phyloP scores from a whole-genome alignment of 371 early-diverging fungal species.

The Nematocida sp. region DNA sequence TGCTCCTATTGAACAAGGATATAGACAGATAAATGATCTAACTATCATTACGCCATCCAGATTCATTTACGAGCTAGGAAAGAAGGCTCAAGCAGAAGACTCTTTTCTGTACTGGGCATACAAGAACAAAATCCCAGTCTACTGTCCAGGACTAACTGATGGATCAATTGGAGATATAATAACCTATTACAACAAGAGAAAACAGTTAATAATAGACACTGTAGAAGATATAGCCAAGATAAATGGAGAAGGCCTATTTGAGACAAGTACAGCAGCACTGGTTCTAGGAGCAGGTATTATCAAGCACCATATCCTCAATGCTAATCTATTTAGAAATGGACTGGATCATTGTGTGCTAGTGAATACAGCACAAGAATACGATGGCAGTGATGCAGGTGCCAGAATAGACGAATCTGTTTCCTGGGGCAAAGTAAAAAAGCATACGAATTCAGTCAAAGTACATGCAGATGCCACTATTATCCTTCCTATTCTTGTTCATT shows the following conservation, averaged over 20 bases:
- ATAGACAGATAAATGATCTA: conserved; percentile 49
- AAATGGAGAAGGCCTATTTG: conserved; percentile 83
- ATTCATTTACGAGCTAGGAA: conserved; percentile 84
- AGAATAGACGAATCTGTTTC: conserved; percentile 93
- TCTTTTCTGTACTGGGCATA: conserved; percentile 90
- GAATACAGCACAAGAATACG: conserved; percentile 95
- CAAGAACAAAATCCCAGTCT: conserved; percentile 88
- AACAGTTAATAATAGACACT: conserved; percentile 85
- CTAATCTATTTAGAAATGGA: conserved; percentile 92
- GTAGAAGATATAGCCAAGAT: conserved; percentile 83
- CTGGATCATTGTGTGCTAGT: conserved; percentile 93
- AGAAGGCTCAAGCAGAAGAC: conserved; percentile 79
- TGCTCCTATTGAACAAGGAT: conserved; percentile 9
- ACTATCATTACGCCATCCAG: conserved; percentile 80
- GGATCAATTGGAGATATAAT: conserved; percentile 97
- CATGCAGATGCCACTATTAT: conserved; percentile 88
- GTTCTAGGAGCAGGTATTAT: conserved; percentile 94
- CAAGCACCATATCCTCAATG: conserved; percentile 98
- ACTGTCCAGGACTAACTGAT: conserved; percentile 93
- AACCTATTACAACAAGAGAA: conserved; percentile 70
- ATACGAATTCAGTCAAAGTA: conserved; percentile 80
- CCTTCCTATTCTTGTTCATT: conserved; percentile 66
- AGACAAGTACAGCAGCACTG: conserved; percentile 86
- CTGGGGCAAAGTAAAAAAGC: conserved; percentile 92
- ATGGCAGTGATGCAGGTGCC: conserved; percentile 98